Percentiles rank a stretch among this genome's conserved stretches.
Conservation (phyloP, 176 grass and related monocot species). For the Oryza punctata region DNA sequence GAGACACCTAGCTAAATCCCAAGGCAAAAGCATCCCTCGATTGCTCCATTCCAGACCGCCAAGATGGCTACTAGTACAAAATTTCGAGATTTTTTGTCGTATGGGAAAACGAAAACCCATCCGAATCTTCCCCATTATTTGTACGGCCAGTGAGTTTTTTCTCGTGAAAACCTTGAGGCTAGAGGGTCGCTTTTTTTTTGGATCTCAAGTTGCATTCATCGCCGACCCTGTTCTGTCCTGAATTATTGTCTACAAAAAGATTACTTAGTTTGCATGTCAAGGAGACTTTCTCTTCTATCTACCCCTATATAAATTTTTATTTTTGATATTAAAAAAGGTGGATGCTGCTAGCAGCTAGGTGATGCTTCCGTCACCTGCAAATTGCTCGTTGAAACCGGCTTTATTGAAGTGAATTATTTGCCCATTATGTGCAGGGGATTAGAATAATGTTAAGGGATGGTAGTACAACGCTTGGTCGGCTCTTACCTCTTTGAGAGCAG, state of each 20-base stretch:
- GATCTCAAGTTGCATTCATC: slow-evolving; percentile 31
- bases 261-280: not conserved
- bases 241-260: slow-evolving; percentile 36
- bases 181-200: not conserved
- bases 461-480: not conserved
- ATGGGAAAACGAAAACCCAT: not conserved
- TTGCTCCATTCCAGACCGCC: not conserved
- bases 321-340: not conserved
- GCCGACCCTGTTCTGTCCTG: slow-evolving; percentile 5
- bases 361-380: slow-evolving; percentile 24
- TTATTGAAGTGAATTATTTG: slow-evolving; percentile 24
- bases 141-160: not conserved
- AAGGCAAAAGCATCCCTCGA: not conserved
- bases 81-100: not conserved
- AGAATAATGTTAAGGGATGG: not conserved
- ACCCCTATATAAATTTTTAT: not conserved
- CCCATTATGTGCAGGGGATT: not conserved
- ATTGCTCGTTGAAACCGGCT: slow-evolving; percentile 7
- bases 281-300: not conserved
- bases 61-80: not conserved
- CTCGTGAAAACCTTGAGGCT: slow-evolving; percentile 29
- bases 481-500: not conserved
- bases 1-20: not conserved
- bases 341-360: not conserved
- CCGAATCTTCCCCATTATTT: not conserved